These are phyloP conservation scores for Rhinocladiella similis DNA, from an alignment of 2,329 filamentous ascomycete species.

Conservation along the genomic window DNA sequence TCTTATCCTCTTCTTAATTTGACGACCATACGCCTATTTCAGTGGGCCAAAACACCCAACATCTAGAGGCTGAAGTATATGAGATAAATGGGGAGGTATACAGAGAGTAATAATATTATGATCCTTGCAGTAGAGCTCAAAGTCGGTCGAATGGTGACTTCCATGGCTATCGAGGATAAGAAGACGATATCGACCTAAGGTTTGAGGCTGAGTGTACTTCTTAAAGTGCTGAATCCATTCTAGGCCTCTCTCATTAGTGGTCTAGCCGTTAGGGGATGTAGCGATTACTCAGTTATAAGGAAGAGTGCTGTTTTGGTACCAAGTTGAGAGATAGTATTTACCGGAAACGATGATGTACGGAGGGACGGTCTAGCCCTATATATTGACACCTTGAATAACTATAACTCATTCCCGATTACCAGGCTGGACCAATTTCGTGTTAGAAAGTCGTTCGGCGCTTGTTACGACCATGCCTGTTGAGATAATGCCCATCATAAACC, in stretches of 20 bases:
- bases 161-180: constrained; percentile 25
- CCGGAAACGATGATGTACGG: constrained; percentile 19
- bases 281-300: background rate
- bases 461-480: constrained; percentile 20
- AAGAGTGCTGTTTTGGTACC: constrained; percentile 7
- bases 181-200: constrained; percentile 13
- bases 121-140: constrained; percentile 19
- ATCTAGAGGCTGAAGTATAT: constrained; percentile 24
- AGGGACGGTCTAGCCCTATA: constrained; percentile 8
- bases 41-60: constrained; percentile 16
- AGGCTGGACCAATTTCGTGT: constrained; percentile 17
- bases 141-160: constrained; percentile 22
- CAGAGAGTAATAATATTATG: constrained; percentile 27
- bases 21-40: background rate
- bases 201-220: background rate
- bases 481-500: constrained; percentile 25
- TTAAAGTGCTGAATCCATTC: constrained; percentile 8
- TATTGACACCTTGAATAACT: constrained; percentile 17
- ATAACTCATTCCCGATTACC: constrained; percentile 22
- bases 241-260: constrained; percentile 2
- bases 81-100: constrained; percentile 25
- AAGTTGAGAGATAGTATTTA: constrained; percentile 9
- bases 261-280: constrained; percentile 1
- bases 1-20: constrained; percentile 6
- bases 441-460: constrained; percentile 21